Base-by-base conservation (phyloP, 345 rosid species). In the Kernera saxatilis region DNA sequence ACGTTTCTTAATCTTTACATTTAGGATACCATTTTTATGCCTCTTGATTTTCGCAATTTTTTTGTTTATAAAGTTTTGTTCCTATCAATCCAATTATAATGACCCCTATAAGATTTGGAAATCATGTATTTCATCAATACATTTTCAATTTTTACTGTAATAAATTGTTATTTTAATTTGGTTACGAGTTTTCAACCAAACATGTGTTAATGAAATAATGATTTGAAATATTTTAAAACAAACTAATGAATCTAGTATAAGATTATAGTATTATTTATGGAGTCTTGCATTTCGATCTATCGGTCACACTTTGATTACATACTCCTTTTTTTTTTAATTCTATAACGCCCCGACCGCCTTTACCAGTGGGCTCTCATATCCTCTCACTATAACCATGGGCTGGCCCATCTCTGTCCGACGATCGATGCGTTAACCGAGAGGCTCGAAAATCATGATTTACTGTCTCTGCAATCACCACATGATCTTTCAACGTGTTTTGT, bases 1-100 rank as follows among this genome's bases (percentile, higher is more conserved):
- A 64, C 71, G 64, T 70, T 70, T 76, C 79, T 76, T 70, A 76
- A 76, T 69, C 61, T 76, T 76, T 70, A 76, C 79, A 76, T 55
- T 63, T 76, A 56, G 66, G 9, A 62, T 21, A 52, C 70, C 55
- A 45, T 52, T 23, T 39, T 21, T 52, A 51, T 19, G 52, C 26
- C 32, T 65, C 60, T 14, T 56, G 59, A 39, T 19, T 65, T 49
- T 22, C 5, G 8, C 9, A 54, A 17, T 54, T 10, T 33, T 23
- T 17, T 55, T 12, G 30, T 52, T 23, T 46, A 14, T 51, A 26
- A 29, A 39, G 27, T 62, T 61, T 62, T 22, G 55, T 58, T 58
- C 23, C 9, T 30, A 74, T 36, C 45, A 29, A 58, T 58, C 62
- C 45, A 18, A 49, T 51, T 62, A 64, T 52, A 21, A 51, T 51